Evolutionary conservation across 139 green algal species (phyloP).

Genomic region (Picocystis salinarum): DNA sequence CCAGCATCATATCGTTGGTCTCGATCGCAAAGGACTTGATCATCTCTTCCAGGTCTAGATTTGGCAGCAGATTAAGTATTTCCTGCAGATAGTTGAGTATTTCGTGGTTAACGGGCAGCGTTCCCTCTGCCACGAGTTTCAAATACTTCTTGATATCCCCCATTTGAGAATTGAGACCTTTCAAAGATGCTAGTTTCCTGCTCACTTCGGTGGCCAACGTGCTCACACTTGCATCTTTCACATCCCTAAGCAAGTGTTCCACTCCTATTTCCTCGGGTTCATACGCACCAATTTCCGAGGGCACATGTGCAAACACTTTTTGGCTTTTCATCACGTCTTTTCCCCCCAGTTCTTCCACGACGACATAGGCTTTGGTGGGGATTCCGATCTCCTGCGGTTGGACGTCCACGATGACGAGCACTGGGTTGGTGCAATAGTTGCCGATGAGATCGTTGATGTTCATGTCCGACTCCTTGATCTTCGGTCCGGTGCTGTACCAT

Average conservation of each 20-base stretch:
- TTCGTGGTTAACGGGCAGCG: slow-evolving; percentile 87
- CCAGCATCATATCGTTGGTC: slow-evolving; percentile 96
- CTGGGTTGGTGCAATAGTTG: slow-evolving; percentile 54
- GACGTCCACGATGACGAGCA: slow-evolving; percentile 93
- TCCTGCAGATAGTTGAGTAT: slow-evolving; percentile 91
- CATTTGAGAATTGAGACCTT: slow-evolving; percentile 17
- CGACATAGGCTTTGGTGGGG: slow-evolving; percentile 75
- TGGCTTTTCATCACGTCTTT: slow-evolving; percentile 42
- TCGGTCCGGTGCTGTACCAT: slow-evolving; percentile 96
- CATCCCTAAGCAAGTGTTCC: slow-evolving; percentile 93
- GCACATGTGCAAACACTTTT: slow-evolving; percentile 79
- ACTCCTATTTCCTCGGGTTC: slow-evolving; percentile 97
- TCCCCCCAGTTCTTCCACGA: slow-evolving; percentile 70
- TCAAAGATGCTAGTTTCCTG: slow-evolving; percentile 16
- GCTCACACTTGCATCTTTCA: slow-evolving; percentile 77
- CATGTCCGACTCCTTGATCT: slow-evolving; percentile 75
- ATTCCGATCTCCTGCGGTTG: slow-evolving; percentile 69
- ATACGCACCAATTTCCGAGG: slow-evolving; percentile 83
- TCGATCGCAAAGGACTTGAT: slow-evolving; percentile 57
- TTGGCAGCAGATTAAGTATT: slow-evolving; percentile 94
- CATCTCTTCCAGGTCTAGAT: slow-evolving; percentile 75
- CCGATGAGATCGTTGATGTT: slow-evolving; percentile 63
- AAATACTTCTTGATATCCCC: slow-evolving; percentile 64
- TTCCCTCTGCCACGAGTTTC: slow-evolving; percentile 49
- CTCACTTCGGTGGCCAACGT: slow-evolving; percentile 61